Evolutionary conservation across 768 basidiomycete genomes (phyloP).

Genomic region (Leccinum imitatum): DNA sequence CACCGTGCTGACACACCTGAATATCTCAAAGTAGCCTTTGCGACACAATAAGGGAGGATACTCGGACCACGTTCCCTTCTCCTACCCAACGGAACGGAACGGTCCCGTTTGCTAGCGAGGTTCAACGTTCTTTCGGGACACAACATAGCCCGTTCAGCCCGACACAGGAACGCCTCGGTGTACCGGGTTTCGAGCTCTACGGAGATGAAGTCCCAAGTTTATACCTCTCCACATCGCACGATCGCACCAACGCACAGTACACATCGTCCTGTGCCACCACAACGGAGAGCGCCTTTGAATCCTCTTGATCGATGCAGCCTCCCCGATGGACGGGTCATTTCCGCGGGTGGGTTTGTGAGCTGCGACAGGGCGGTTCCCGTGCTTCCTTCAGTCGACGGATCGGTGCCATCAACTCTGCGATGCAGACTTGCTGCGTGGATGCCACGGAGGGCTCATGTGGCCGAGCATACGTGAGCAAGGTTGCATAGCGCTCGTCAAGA

Average conservation of each 20-base stretch:
- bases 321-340: conserved; percentile 20
- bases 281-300: conserved; percentile 12
- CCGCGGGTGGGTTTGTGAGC: conserved; percentile 18
- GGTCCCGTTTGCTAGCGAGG: conserved; percentile 10
- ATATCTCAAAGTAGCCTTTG: conserved; percentile 17
- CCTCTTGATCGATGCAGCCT: conserved; percentile 16
- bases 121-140: conserved; percentile 17
- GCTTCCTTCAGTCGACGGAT: conserved; percentile 11
- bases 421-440: conserved; percentile 7
- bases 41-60: conserved; percentile 11
- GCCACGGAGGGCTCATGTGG: conserved; percentile 5
- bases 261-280: conserved; percentile 9
- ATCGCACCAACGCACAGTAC: conserved; percentile 22
- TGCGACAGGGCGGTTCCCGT: conserved; percentile 5
- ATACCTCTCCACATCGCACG: conserved; percentile 26
- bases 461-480: background rate
- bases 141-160: conserved; percentile 27
- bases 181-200: conserved; percentile 24
- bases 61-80: conserved; percentile 12
- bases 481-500: conserved; percentile 3
- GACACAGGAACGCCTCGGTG: conserved; percentile 31
- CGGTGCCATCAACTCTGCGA: conserved; percentile 7
- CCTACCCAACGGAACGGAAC: conserved; percentile 14
- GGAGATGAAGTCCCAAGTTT: conserved; percentile 28
- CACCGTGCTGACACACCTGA: conserved; percentile 7